Percentiles rank a stretch among this genome's conserved stretches.
phyloP scores from a whole-genome alignment of 169 alveolate species.

The Cryptosporidium canis region DNA sequence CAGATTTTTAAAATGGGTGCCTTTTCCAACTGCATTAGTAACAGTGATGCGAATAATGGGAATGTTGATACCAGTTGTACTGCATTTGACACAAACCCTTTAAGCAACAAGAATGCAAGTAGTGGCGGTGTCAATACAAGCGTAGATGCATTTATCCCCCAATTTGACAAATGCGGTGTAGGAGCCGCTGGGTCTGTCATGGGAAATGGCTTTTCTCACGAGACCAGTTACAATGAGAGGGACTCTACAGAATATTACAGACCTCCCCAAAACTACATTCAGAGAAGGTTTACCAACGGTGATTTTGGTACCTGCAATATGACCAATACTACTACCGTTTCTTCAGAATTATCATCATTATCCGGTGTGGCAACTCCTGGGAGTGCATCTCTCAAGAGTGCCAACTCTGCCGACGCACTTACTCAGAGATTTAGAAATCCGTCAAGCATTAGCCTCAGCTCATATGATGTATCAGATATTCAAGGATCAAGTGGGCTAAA shows the following conservation, averaged over 20 bases:
- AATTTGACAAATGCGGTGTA: background rate
- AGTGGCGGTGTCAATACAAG: background rate
- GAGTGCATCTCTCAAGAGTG: slow-evolving; percentile 49
- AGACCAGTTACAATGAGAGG: background rate
- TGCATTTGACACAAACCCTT: slow-evolving; percentile 1
- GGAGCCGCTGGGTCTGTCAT: background rate
- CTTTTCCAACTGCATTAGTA: slow-evolving; percentile 5
- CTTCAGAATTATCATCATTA: slow-evolving; percentile 19
- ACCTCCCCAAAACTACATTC: slow-evolving; percentile 7
- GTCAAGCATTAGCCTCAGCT: background rate
- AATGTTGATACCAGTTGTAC: background rate
- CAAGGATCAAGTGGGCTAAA: background rate
- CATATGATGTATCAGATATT: slow-evolving; percentile 7
- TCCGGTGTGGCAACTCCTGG: slow-evolving; percentile 50
- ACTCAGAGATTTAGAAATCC: slow-evolving; percentile 39
- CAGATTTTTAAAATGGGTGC: slow-evolving; percentile 45
- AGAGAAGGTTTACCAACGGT: slow-evolving; percentile 23
- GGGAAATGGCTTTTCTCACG: background rate
- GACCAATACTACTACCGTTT: slow-evolving; percentile 38
- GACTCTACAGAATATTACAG: slow-evolving; percentile 26
- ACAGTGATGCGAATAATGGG: background rate
- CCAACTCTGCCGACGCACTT: slow-evolving; percentile 18
- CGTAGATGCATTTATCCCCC: slow-evolving; percentile 8
- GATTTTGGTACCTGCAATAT: slow-evolving; percentile 33
- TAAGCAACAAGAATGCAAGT: background rate